Percentiles rank a stretch among this genome's conserved stretches.
These are phyloP conservation scores for Eucalyptus sp. DNA, from an alignment of 345 rosid species.

Conservation along the genomic window DNA sequence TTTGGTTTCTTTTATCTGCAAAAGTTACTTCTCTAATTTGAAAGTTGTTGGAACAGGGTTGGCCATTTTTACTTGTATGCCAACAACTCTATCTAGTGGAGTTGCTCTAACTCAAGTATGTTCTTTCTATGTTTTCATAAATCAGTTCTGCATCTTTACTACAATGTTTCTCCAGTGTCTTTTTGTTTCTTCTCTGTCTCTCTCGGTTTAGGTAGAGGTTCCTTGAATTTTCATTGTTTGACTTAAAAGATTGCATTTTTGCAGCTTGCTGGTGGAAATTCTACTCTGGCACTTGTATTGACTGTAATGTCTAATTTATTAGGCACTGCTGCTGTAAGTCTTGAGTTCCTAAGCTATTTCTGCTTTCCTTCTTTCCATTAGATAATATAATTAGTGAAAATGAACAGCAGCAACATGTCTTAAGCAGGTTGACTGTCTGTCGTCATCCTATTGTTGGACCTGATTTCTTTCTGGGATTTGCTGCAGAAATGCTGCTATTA, in stretches of 20 bases:
- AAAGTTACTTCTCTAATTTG: background rate
- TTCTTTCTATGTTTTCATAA: background rate
- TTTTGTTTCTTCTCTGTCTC: background rate
- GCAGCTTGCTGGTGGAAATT: constrained; percentile 13
- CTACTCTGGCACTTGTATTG: constrained; percentile 8
- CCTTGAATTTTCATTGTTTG: background rate
- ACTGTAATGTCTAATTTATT: constrained; percentile 6
- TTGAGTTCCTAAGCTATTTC: background rate
- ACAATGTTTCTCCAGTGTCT: background rate
- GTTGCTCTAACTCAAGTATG: constrained; percentile 5
- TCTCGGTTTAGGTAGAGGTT: background rate
- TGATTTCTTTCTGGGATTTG: background rate
- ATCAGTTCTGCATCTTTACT: background rate
- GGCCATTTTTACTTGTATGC: constrained; percentile 7
- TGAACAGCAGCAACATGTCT: background rate
- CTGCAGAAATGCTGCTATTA: background rate
- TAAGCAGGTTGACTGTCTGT: background rate
- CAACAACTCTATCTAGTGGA: constrained; percentile 11
- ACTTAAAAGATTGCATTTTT: background rate
- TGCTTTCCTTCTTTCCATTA: background rate
- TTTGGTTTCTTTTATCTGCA: background rate
- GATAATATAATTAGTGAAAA: background rate
- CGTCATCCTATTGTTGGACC: background rate
- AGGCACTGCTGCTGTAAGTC: constrained; percentile 3
- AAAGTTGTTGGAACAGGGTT: background rate